Percentiles rank a stretch among this genome's conserved stretches.
Evolutionary conservation across 1,139 yeast species (phyloP).

Genomic region (Debaryomyces nepalensis): DNA sequence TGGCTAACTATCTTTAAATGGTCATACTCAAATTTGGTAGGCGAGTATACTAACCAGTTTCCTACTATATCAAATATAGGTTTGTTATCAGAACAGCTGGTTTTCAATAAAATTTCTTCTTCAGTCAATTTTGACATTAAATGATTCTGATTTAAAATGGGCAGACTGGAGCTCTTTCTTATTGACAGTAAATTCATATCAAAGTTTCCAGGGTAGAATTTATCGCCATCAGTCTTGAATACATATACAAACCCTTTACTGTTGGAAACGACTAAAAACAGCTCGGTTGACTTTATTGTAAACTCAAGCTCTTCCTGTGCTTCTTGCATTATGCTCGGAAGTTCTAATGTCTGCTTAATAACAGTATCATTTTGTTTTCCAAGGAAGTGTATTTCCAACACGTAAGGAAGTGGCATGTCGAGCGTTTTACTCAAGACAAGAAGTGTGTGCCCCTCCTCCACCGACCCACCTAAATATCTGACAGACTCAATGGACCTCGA

Average conservation of each 20-base stretch:
- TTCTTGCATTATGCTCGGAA: constrained; percentile 11
- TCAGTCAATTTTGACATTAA: constrained; percentile 22
- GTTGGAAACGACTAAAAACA: constrained; percentile 30
- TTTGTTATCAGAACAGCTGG: constrained; percentile 42
- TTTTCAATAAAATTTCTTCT: constrained; percentile 31
- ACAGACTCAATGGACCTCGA: constrained; percentile 6
- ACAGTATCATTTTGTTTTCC: not conserved
- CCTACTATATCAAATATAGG: constrained; percentile 58
- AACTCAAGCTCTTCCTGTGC: constrained; percentile 13
- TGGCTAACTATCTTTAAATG: constrained; percentile 31
- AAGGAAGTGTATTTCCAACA: constrained; percentile 6
- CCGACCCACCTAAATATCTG: not conserved
- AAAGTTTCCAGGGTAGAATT: constrained; percentile 22
- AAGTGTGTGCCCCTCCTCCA: constrained; percentile 5
- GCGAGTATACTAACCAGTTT: constrained; percentile 55
- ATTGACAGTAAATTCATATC: constrained; percentile 27
- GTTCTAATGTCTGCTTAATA: constrained; percentile 5
- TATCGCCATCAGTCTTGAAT: constrained; percentile 17
- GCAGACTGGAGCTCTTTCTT: constrained; percentile 30
- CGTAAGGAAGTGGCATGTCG: constrained; percentile 2
- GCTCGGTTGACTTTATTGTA: constrained; percentile 28
- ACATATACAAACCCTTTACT: constrained; percentile 30
- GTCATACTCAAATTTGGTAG: constrained; percentile 41
- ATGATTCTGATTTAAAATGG: constrained; percentile 25
- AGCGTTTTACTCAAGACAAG: constrained; percentile 1